phyloP scores from a whole-genome alignment of 129 eudicot genomes.

The Flaveria brownii region DNA sequence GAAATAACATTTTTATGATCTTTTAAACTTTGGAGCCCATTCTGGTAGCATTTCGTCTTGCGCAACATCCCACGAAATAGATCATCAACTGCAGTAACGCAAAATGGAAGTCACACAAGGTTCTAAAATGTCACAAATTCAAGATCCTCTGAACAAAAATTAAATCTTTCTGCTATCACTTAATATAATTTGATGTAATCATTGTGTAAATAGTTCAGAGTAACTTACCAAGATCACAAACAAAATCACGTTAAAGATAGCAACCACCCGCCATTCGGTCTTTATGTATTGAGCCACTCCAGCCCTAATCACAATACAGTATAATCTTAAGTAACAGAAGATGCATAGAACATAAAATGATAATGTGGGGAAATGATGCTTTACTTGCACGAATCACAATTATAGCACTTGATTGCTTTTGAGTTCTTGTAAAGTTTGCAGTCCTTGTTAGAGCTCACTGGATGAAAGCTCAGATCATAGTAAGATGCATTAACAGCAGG shows the following conservation, averaged over 20 bases:
- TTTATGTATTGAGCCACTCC: slow-evolving; percentile 97
- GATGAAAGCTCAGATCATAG: slow-evolving; percentile 85
- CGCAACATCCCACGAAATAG: slow-evolving; percentile 94
- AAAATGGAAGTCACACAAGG: slow-evolving; percentile 13
- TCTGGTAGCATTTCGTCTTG: slow-evolving; percentile 74
- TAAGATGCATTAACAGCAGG: slow-evolving; percentile 84
- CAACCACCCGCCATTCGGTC: slow-evolving; percentile 92
- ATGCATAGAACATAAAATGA: not conserved
- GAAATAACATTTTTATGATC: slow-evolving; percentile 15
- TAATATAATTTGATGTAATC: slow-evolving; percentile 7
- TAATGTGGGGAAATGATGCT: slow-evolving; percentile 11
- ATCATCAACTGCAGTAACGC: slow-evolving; percentile 52
- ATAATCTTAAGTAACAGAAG: slow-evolving; percentile 7
- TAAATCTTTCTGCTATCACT: not conserved
- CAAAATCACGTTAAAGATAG: slow-evolving; percentile 70
- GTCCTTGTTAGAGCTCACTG: slow-evolving; percentile 71
- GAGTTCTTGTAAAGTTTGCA: slow-evolving; percentile 79
- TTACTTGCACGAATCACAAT: slow-evolving; percentile 97
- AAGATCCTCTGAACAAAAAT: not conserved
- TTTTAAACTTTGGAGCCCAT: slow-evolving; percentile 60
- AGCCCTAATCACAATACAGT: slow-evolving; percentile 52
- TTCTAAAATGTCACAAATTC: slow-evolving; percentile 11
- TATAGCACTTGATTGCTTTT: slow-evolving; percentile 72
- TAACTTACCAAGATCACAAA: slow-evolving; percentile 77
- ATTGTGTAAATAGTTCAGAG: not conserved